Conservation (phyloP, 2,329 filamentous ascomycete genomes). For the Hortaea werneckii region DNA sequence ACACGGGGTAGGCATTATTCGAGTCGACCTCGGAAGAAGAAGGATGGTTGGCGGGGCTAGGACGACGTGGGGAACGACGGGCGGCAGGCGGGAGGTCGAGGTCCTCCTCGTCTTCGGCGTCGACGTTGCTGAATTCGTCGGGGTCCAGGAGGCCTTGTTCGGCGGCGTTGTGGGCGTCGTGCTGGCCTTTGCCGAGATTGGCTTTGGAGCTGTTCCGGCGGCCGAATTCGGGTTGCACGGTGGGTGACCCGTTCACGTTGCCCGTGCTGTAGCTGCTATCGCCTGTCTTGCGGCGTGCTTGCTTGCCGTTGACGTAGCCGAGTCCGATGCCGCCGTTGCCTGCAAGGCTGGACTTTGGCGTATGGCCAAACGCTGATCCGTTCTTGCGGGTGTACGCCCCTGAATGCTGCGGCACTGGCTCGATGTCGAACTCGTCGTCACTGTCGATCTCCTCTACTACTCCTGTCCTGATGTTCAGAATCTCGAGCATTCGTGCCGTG, state of each 20-base stretch:
- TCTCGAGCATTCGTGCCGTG: slow-evolving; percentile 94
- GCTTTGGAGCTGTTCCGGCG: slow-evolving; percentile 44
- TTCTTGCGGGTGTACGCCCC: slow-evolving; percentile 74
- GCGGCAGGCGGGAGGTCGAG: slow-evolving; percentile 53
- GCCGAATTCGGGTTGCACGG: slow-evolving; percentile 33
- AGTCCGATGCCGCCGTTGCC: slow-evolving; percentile 21
- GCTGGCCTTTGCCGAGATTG: slow-evolving; percentile 14
- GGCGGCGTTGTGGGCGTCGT: slow-evolving; percentile 34
- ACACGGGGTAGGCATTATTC: slow-evolving; percentile 30
- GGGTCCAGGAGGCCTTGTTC: slow-evolving; percentile 46
- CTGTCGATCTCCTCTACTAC: slow-evolving; percentile 96
- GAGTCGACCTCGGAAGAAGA: slow-evolving; percentile 7
- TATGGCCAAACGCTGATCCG: slow-evolving; percentile 67
- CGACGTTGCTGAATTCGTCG: slow-evolving; percentile 32
- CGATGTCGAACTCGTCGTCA: slow-evolving; percentile 97
- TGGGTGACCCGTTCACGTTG: slow-evolving; percentile 41
- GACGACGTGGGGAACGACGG: slow-evolving; percentile 34
- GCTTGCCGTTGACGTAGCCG: slow-evolving; percentile 22
- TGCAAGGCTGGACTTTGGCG: slow-evolving; percentile 49
- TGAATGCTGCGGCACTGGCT: slow-evolving; percentile 49
- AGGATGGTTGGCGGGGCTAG: slow-evolving; percentile 7
- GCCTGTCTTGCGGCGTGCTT: slow-evolving; percentile 29
- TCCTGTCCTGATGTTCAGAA: slow-evolving; percentile 88
- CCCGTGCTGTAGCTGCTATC: slow-evolving; percentile 52
- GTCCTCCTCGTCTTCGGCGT: slow-evolving; percentile 42